Evolutionary conservation across 2,329 filamentous ascomycete species (phyloP).

Genomic region (Trichoderma sp.): DNA sequence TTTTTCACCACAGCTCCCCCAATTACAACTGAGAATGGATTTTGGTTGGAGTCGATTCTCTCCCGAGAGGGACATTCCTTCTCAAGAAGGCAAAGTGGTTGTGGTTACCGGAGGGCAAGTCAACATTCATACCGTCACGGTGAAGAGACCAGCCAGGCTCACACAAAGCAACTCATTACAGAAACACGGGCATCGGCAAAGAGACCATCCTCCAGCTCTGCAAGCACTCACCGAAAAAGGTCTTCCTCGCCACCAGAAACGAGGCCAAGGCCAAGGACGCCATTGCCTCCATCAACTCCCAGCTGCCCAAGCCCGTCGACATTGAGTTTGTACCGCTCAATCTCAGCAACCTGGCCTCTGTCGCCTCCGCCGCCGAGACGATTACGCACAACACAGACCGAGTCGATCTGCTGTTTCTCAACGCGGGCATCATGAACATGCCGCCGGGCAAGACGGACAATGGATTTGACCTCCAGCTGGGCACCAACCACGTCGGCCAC

Average conservation of each 20-base stretch:
- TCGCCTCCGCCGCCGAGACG: not conserved
- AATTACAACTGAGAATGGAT: not conserved
- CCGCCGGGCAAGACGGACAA: conserved; percentile 45
- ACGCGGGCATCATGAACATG: conserved; percentile 50
- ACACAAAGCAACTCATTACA: conserved; percentile 31
- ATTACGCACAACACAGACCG: conserved; percentile 25
- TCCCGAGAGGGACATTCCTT: conserved; percentile 48
- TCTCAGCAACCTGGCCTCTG: conserved; percentile 7
- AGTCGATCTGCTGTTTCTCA: conserved; percentile 51
- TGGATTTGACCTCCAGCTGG: conserved; percentile 54
- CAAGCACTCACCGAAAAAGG: conserved; percentile 51
- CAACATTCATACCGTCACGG: too few species aligned
- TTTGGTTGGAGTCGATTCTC: conserved; percentile 1
- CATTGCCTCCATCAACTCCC: conserved; percentile 39
- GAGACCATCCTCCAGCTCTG: conserved; percentile 36
- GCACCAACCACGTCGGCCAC: conserved; percentile 47
- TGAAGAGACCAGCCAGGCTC: not conserved
- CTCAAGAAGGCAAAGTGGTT: conserved; percentile 52
- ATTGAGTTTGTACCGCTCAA: conserved; percentile 35
- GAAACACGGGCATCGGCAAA: conserved; percentile 41
- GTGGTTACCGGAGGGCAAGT: conserved; percentile 53
- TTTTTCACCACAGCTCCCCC: too few species aligned
- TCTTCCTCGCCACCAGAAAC: conserved; percentile 58
- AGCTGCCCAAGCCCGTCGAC: conserved; percentile 41
- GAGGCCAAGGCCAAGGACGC: conserved; percentile 49